These are phyloP conservation scores for Letharia columbiana DNA, from an alignment of 495 filamentous ascomycete genomes.

Conservation along the genomic window DNA sequence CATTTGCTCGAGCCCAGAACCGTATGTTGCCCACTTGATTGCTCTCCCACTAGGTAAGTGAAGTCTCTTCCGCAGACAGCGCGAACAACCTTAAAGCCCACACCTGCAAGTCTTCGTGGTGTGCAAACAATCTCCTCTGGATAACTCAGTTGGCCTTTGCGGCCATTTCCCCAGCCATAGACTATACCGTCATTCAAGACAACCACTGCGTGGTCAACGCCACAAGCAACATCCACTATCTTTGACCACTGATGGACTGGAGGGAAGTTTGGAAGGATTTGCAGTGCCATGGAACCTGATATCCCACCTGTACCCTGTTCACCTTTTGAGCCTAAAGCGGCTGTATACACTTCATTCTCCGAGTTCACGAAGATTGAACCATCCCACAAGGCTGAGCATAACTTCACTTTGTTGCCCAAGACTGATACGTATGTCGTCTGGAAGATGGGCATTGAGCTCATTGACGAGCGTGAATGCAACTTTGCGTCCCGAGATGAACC, in stretches of 20 bases:
- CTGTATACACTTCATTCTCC: constrained; percentile 46
- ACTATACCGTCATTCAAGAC: constrained; percentile 66
- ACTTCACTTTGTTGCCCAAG: constrained; percentile 23
- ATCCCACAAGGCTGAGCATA: constrained; percentile 68
- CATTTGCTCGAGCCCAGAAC: constrained; percentile 67
- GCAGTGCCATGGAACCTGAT: constrained; percentile 19
- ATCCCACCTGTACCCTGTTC: constrained; percentile 56
- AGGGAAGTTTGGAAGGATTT: constrained; percentile 51
- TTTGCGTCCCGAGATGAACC: constrained; percentile 51
- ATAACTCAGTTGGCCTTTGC: constrained; percentile 75
- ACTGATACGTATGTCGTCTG: constrained; percentile 19
- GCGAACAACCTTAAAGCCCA: constrained; percentile 45
- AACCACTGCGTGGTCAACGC: constrained; percentile 68
- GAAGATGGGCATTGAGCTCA: constrained; percentile 7
- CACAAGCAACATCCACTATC: constrained; percentile 52
- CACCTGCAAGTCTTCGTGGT: constrained; percentile 51
- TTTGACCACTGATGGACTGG: constrained; percentile 30
- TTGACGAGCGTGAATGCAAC: constrained; percentile 8
- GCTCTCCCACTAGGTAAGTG: constrained; percentile 56
- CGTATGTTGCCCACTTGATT: constrained; percentile 42
- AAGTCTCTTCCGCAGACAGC: constrained; percentile 77
- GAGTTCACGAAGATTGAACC: constrained; percentile 49
- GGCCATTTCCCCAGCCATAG: constrained; percentile 79
- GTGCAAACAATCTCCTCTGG: constrained; percentile 38
- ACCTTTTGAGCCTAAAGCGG: constrained; percentile 59